Evolutionary conservation across 2,329 filamentous ascomycete species (phyloP).

Genomic region (Thyridium curvatum): DNA sequence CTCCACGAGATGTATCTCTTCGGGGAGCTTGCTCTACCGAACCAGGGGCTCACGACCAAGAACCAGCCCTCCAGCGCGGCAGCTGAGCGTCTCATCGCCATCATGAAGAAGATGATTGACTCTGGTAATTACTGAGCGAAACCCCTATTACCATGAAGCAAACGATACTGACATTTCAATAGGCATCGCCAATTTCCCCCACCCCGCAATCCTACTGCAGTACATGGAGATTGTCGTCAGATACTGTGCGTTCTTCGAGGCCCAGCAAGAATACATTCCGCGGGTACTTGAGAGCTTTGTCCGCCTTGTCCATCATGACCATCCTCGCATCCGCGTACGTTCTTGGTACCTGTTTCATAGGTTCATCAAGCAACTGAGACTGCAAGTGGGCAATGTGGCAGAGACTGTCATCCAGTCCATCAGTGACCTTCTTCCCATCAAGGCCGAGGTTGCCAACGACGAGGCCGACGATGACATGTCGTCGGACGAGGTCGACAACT

Average conservation of each 20-base stretch:
- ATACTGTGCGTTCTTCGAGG: constrained; percentile 89
- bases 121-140: constrained; percentile 59
- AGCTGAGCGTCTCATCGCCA: constrained; percentile 74
- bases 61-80: constrained; percentile 73
- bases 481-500: constrained; percentile 85
- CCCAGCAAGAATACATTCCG: constrained; percentile 73
- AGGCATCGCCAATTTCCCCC: constrained; percentile 80
- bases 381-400: constrained; percentile 80
- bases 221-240: constrained; percentile 99
- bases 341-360: constrained; percentile 98
- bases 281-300: constrained; percentile 89
- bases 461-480: constrained; percentile 87
- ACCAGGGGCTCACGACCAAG: constrained; percentile 81
- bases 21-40: constrained; percentile 86
- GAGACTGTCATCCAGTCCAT: constrained; percentile 89
- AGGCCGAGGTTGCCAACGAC: constrained; percentile 77
- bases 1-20: constrained; percentile 94
- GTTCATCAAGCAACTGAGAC: constrained; percentile 80
- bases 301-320: constrained; percentile 78
- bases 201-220: constrained; percentile 87
- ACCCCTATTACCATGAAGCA: background rate
- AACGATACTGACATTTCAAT: background rate
- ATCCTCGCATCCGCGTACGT: constrained; percentile 79
- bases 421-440: constrained; percentile 80
- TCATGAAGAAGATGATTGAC: constrained; percentile 95